These are phyloP conservation scores for Phytophthora tubulina DNA, from an alignment of 352 stramenopile genomes.

Conservation along the genomic window DNA sequence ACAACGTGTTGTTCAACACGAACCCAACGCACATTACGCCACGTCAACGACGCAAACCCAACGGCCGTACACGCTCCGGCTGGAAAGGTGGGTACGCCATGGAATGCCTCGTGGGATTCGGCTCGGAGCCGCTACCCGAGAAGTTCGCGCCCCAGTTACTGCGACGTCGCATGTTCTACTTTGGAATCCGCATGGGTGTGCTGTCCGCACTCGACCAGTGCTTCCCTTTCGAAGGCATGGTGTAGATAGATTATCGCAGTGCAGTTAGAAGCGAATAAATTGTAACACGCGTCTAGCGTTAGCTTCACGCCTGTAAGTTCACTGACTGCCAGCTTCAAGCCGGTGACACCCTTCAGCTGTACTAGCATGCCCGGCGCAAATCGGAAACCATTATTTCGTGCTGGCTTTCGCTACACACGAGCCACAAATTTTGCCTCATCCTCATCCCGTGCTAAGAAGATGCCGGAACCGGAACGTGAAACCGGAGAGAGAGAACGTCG, in stretches of 20 bases:
- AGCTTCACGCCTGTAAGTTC: not conserved
- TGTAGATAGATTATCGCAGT: slow-evolving; percentile 4
- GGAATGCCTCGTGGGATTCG: slow-evolving; percentile 56
- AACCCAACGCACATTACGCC: slow-evolving; percentile 63
- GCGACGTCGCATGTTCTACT: slow-evolving; percentile 49
- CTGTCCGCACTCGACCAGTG: slow-evolving; percentile 45
- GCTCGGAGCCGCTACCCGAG: slow-evolving; percentile 41
- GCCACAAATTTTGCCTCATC: slow-evolving; percentile 27
- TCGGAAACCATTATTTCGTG: slow-evolving; percentile 30
- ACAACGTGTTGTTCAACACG: slow-evolving; percentile 52
- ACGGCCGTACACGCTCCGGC: slow-evolving; percentile 19
- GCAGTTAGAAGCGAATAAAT: not conserved
- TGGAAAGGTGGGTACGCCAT: slow-evolving; percentile 37
- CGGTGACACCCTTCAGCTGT: not conserved
- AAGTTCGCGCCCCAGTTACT: slow-evolving; percentile 45
- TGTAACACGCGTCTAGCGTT: not conserved
- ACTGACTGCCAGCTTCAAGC: slow-evolving; percentile 21
- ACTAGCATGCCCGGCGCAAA: not conserved
- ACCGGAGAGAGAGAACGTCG: not conserved
- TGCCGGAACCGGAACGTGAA: slow-evolving; percentile 26
- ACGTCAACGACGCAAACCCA: slow-evolving; percentile 39
- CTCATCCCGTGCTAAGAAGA: slow-evolving; percentile 12
- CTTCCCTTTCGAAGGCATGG: slow-evolving; percentile 36
- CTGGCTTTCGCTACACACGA: slow-evolving; percentile 2
- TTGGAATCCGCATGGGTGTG: slow-evolving; percentile 43